These are phyloP conservation scores for Pascua guehoae DNA, from an alignment of 1,284 basidiomycete species.

Conservation along the genomic window DNA sequence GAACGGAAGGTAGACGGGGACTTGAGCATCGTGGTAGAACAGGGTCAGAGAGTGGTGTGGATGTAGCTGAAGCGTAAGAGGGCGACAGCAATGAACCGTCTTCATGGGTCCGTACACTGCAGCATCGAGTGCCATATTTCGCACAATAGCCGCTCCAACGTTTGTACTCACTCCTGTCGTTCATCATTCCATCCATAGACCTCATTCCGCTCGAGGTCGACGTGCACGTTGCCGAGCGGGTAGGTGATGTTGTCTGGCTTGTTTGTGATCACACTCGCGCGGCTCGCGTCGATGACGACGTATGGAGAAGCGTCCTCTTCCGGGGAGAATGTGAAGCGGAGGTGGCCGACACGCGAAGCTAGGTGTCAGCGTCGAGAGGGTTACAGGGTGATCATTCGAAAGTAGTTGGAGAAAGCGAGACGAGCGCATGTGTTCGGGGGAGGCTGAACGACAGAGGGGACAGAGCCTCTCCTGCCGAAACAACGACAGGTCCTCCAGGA, in stretches of 20 bases:
- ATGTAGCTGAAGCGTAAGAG: too few species aligned
- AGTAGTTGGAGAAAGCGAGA: too few species aligned
- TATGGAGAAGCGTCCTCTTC: conserved; percentile 54
- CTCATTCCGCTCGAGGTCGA: conserved; percentile 56
- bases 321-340: conserved; percentile 65
- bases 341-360: conserved; percentile 74
- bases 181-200: conserved; percentile 69
- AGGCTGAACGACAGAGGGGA: too few species aligned
- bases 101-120: too few species aligned
- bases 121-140: too few species aligned
- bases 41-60: too few species aligned
- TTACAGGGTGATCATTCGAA: too few species aligned
- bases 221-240: conserved; percentile 59
- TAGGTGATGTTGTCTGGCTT: conserved; percentile 56
- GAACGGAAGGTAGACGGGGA: not conserved
- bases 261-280: conserved; percentile 61
- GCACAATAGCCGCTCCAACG: not conserved
- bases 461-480: too few species aligned
- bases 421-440: too few species aligned
- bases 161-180: conserved; percentile 65
- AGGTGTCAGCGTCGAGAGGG: conserved; percentile 2
- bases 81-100: too few species aligned
- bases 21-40: too few species aligned
- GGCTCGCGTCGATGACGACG: conserved; percentile 66
- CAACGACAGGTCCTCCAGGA: too few species aligned